Evolutionary conservation across 345 rosid genomes (phyloP).

Genomic region (Linum tenue): DNA sequence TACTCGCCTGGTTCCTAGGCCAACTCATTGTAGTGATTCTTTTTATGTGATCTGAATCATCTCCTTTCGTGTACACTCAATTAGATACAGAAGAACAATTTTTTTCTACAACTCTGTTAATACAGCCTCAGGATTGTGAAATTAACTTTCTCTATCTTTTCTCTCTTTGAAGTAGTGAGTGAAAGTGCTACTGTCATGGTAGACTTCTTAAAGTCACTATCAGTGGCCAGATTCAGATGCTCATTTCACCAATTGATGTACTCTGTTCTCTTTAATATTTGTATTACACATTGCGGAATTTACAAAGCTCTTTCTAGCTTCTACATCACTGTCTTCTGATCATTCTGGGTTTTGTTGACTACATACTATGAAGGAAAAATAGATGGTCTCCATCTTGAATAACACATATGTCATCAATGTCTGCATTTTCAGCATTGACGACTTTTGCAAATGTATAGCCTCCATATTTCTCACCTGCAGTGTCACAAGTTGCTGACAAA

Average conservation of each 20-base stretch:
- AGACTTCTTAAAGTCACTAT: conserved; percentile 10
- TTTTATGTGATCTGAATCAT: background rate
- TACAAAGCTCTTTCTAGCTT: background rate
- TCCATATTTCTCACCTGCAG: conserved; percentile 83
- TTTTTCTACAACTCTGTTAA: background rate
- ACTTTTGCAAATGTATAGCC: conserved; percentile 43
- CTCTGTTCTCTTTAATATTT: conserved; percentile 1
- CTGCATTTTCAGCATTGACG: conserved; percentile 56
- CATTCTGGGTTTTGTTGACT: background rate
- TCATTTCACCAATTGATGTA: conserved; percentile 14
- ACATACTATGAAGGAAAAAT: conserved; percentile 41
- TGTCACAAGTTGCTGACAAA: conserved; percentile 32
- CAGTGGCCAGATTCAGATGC: conserved; percentile 8
- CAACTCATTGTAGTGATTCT: background rate
- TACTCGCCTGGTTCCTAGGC: conserved; percentile 10
- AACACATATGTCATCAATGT: conserved; percentile 65
- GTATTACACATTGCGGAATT: background rate
- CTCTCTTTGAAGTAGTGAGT: conserved; percentile 9
- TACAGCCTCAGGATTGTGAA: conserved; percentile 5
- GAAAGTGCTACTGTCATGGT: conserved; percentile 16
- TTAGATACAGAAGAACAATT: conserved; percentile 4
- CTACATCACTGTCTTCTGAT: background rate
- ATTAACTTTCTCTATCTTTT: background rate
- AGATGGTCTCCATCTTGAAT: conserved; percentile 92
- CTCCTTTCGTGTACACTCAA: conserved; percentile 4